Evolutionary conservation across 371 early-diverging fungal species (phyloP), one percentile per base, ranked within the genome.

Genomic region (Thermomucor indicae-seudaticae): DNA sequence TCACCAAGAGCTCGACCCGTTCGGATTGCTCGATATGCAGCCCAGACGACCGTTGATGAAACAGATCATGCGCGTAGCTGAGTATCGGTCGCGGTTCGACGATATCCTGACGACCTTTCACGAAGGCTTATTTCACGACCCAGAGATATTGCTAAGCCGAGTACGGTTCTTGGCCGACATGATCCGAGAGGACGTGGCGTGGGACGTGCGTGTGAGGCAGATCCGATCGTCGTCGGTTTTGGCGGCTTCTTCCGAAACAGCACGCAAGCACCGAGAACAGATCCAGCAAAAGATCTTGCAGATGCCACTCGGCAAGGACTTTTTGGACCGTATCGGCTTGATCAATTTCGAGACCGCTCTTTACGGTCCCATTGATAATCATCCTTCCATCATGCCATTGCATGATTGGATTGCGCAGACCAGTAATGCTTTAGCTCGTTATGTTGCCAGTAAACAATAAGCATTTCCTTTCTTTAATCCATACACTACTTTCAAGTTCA

Each of bases 251-350:
- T n/a, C n/a, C n/a, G 25, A 16, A 4, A 22, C 23, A 34, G 64
- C 30, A 11, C 43, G 46, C 23, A 55, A 30, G 22, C 48, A 23
- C 32, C 29, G 50, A 1, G 43, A 50, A 14, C 54, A 63, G 17
- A 11, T 70, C 19, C 43, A 60, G 2, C 43, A 61, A 39, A 63
- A 60, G 48, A 38, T 70, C 2, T 27, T 60, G 31, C 65, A 65
- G 24, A 20, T 65, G 22, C 70, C 70, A 1, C 49, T 70, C 4
- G 70, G 70, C 2, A 27, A 35, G 1, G 63, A 65, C 27, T 70
- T 63, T 35, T 45, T 54, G 4, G 29, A 49, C 22, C 52, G 68
- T 3, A 68, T 68, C 3, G 51, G 48, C 17, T 29, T 32, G 8
- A 47, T 68, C 25, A 55, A 54, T 25, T 68, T 68, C 52, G 40